phyloP scores from a whole-genome alignment of 768 basidiomycete genomes.

The Mycena galericulata region DNA sequence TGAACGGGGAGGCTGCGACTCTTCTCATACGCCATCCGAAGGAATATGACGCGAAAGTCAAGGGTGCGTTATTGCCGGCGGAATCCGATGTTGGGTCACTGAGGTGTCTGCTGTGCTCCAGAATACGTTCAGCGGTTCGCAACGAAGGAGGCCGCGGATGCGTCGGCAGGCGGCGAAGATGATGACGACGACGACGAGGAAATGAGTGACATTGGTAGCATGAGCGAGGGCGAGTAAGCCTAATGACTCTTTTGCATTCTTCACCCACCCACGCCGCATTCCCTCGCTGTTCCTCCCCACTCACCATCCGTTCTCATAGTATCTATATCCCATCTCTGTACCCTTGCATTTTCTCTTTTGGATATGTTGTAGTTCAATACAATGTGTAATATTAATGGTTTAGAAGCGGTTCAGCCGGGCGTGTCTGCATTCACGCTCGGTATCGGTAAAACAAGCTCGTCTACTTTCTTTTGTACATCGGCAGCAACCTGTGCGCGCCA shows the following conservation, averaged over 20 bases:
- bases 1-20: slow-evolving; percentile 98
- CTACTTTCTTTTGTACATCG: slow-evolving; percentile 82
- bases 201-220: slow-evolving; percentile 90
- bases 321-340: slow-evolving; percentile 34
- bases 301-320: slow-evolving; percentile 11
- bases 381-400: slow-evolving; percentile 37
- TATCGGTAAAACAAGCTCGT: slow-evolving; percentile 69
- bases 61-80: slow-evolving; percentile 64
- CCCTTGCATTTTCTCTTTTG: slow-evolving; percentile 31
- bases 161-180: slow-evolving; percentile 68
- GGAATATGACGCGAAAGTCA: slow-evolving; percentile 94
- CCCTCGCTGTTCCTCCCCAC: slow-evolving; percentile 1
- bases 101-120: slow-evolving; percentile 44
- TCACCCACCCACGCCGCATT: slow-evolving; percentile 20
- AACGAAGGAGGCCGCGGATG: slow-evolving; percentile 90
- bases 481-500: slow-evolving; percentile 65
- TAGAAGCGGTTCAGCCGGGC: slow-evolving; percentile 25
- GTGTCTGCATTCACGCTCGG: slow-evolving; percentile 31
- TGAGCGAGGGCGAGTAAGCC: slow-evolving; percentile 74
- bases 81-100: neutral
- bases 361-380: slow-evolving; percentile 33
- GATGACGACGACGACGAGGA: slow-evolving; percentile 83
- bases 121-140: slow-evolving; percentile 98
- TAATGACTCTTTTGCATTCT: slow-evolving; percentile 24
- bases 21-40: slow-evolving; percentile 97